phyloP scores from a whole-genome alignment of 2,329 filamentous ascomycete species.

The Colletotrichum cordylinicola region DNA sequence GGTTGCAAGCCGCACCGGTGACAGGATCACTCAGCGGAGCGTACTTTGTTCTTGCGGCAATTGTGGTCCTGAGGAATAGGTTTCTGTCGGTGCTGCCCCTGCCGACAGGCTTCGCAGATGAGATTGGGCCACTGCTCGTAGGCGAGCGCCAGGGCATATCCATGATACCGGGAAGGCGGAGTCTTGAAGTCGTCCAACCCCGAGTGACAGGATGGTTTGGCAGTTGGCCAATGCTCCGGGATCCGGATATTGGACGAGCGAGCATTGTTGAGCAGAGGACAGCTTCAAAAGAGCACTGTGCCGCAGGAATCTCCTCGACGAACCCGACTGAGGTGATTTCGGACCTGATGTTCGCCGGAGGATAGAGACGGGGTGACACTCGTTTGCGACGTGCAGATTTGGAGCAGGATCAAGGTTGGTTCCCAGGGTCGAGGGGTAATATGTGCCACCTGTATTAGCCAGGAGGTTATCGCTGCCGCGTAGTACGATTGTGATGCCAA shows the following conservation, averaged over 20 bases:
- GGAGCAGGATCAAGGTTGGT: background rate
- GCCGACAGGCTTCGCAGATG: background rate
- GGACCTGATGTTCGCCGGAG: background rate
- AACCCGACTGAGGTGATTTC: background rate
- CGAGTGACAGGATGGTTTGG: background rate
- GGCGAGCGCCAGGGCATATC: background rate
- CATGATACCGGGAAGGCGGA: conserved; percentile 5
- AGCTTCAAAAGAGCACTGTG: background rate
- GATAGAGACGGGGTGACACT: conserved; percentile 3
- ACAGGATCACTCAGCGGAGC: background rate
- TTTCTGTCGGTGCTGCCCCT: background rate
- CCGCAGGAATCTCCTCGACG: background rate
- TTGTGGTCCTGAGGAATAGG: background rate
- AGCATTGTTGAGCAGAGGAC: background rate
- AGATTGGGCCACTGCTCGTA: background rate
- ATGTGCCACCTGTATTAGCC: background rate
- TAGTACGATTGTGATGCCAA: conserved; percentile 3
- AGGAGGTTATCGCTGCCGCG: background rate
- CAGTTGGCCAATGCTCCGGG: conserved; percentile 6
- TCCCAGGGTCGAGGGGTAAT: background rate
- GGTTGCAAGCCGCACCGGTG: background rate
- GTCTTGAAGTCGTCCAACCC: background rate
- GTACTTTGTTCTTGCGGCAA: background rate
- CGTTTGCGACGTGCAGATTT: background rate
- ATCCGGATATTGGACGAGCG: background rate